phyloP scores from a whole-genome alignment of 176 grass and related monocot genomes.

The Panicum miliaceum region DNA sequence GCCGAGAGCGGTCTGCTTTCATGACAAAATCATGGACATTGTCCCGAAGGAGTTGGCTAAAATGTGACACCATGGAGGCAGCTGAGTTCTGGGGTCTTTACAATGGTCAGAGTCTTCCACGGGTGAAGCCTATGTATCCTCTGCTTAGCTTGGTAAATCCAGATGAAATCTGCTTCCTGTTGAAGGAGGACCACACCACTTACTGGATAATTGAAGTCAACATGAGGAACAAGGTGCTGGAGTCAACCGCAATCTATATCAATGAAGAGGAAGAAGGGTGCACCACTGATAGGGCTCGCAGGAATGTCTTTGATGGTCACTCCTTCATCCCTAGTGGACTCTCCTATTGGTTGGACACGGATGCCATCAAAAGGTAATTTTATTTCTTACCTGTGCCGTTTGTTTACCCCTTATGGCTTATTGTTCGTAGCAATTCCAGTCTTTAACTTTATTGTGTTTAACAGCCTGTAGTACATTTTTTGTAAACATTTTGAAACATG shows the following conservation, averaged over 20 bases:
- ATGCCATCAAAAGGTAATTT: conserved; percentile 22
- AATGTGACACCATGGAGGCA: background rate
- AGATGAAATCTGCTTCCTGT: background rate
- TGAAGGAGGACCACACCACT: background rate
- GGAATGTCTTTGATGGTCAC: background rate
- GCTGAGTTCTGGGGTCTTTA: background rate
- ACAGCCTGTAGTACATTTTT: background rate
- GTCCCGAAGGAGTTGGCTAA: background rate
- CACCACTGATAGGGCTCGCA: background rate
- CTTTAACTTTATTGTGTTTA: background rate
- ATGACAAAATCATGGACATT: background rate
- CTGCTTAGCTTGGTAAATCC: background rate
- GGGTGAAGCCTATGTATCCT: background rate
- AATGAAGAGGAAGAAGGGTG: no score
- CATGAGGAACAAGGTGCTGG: background rate
- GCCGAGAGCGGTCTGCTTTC: background rate
- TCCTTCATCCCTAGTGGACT: background rate
- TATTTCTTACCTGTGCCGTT: background rate
- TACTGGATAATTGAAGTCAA: conserved; percentile 20
- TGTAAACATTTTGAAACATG: background rate
- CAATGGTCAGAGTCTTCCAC: background rate
- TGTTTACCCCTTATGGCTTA: no score
- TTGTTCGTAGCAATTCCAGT: background rate
- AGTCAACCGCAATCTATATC: background rate
- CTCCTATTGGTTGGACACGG: background rate